Evolutionary conservation across 257 asterid species (phyloP), one percentile per base, ranked within the genome.

Genomic region (Striga asiatica): DNA sequence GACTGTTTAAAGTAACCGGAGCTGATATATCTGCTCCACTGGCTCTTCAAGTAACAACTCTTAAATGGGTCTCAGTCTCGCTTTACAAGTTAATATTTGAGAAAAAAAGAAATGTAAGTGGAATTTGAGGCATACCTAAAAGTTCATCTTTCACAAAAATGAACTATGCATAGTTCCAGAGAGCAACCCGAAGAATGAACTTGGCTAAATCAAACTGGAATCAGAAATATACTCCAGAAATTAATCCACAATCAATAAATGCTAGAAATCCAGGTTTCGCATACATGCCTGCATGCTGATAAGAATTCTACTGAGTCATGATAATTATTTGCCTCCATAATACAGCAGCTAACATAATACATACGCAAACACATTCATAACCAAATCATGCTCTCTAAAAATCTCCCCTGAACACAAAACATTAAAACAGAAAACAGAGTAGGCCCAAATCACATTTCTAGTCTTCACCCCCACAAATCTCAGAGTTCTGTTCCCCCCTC

Each of bases 391-490:
- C 43, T 28, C 39, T 29, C 66, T 58, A 19, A 46, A 71, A 64
- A 17, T 39, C 61, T 51, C 17, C 65, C 52, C 41, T 55, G 38
- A 19, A 24, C 39, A 49, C 22, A 38, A 41, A 28, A 65, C 38
- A 56, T 58, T 16, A 45, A 18, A 29, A 60, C n/a, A 66, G 31
- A 35, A 45, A 59, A 54, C 64, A 54, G 27, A 55, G 38, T 65
- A 56, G 48, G 34, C 24, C 73, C 48, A n/a, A 14, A 14, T 22
- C 17, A 59, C 59, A 69, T 4, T 61, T 54, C 52, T 56, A 41
- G 29, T 47, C 69, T 56, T 52, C 73, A 14, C 53, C 65, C 69
- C 69, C 66, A 59, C 66, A 21, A 50, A 43, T 54, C 29, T 16
- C 64, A 41, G 32, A 38, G 54, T 62, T 31, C 53, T 7, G 32